Evolutionary conservation across 176 grass and related monocot genomes (phyloP).

Genomic region (Raddia distichophylla): DNA sequence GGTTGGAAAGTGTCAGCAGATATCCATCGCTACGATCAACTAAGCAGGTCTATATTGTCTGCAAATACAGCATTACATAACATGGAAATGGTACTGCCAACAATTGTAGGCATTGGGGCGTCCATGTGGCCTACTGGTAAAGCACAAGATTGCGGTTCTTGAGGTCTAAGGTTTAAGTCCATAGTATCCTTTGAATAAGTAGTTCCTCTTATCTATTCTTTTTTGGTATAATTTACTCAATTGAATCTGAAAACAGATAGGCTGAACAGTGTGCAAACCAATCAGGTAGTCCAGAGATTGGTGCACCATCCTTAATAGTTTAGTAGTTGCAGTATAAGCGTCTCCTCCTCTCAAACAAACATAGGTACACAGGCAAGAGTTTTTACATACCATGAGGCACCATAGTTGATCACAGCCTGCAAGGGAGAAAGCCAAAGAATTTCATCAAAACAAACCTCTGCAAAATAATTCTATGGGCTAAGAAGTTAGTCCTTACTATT

Average conservation of each 20-base stretch:
- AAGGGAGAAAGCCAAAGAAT: conserved; percentile 38
- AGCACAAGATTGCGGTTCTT: too few relatives aligned
- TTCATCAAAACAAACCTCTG: conserved; percentile 24
- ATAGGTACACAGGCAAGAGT: conserved; percentile 9
- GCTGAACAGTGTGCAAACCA: not conserved
- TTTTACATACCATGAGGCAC: conserved; percentile 77
- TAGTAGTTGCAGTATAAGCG: not conserved
- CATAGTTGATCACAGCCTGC: conserved; percentile 81
- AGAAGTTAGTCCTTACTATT: not conserved
- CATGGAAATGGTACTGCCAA: not conserved
- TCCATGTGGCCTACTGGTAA: too few relatives aligned
- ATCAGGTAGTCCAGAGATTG: not conserved
- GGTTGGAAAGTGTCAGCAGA: not conserved
- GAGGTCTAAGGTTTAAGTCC: too few relatives aligned
- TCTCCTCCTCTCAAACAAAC: not conserved
- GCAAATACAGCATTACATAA: not conserved
- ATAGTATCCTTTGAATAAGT: too few relatives aligned
- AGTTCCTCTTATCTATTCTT: too few relatives aligned
- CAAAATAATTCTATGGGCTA: not conserved
- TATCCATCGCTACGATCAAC: not conserved
- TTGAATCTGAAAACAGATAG: not conserved
- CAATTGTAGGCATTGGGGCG: not conserved
- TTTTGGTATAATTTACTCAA: not conserved
- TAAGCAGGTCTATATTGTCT: not conserved
- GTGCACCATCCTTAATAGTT: not conserved